Percentiles rank a stretch among this genome's conserved stretches.
Conservation (phyloP, 1,139 yeast species). For the Candida dubliniensis region DNA sequence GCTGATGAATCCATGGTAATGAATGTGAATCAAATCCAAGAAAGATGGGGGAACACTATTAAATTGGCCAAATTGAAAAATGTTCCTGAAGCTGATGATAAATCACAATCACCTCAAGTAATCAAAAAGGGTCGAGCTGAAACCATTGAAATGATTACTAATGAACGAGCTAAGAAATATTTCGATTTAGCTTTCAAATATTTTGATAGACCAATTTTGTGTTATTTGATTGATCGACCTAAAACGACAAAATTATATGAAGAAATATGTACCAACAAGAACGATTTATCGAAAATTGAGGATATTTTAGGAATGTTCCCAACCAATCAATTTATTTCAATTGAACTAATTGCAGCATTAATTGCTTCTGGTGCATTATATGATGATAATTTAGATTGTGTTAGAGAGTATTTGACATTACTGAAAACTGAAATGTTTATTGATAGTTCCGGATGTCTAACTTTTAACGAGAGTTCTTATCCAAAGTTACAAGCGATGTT, state of each 20-base stretch:
- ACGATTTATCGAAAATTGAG: not conserved
- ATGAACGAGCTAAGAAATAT: slow-evolving; percentile 4
- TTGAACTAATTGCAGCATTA: slow-evolving; percentile 11
- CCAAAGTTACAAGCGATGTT: slow-evolving; percentile 11
- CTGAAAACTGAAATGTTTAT: slow-evolving; percentile 5
- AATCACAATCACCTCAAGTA: not conserved
- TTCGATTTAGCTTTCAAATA: slow-evolving; percentile 6
- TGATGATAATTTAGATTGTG: slow-evolving; percentile 6
- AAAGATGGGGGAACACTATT: not conserved
- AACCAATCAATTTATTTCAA: slow-evolving; percentile 9
- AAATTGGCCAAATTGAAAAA: slow-evolving; percentile 1
- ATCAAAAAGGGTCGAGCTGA: not conserved
- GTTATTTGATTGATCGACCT: slow-evolving; percentile 6
- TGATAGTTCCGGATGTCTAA: slow-evolving; percentile 1
- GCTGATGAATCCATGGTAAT: slow-evolving; percentile 10
- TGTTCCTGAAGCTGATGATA: not conserved
- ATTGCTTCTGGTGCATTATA: slow-evolving; percentile 9
- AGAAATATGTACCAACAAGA: slow-evolving; percentile 5
- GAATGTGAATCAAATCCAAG: slow-evolving; percentile 3
- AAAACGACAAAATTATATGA: slow-evolving; percentile 3
- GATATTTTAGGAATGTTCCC: slow-evolving; percentile 8
- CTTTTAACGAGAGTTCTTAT: slow-evolving; percentile 8
- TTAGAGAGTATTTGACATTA: slow-evolving; percentile 7
- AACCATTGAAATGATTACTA: slow-evolving; percentile 7
- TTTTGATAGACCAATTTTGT: slow-evolving; percentile 8